Base-by-base conservation (phyloP, 139 green algal genomes). In the Microglena sp. region DNA sequence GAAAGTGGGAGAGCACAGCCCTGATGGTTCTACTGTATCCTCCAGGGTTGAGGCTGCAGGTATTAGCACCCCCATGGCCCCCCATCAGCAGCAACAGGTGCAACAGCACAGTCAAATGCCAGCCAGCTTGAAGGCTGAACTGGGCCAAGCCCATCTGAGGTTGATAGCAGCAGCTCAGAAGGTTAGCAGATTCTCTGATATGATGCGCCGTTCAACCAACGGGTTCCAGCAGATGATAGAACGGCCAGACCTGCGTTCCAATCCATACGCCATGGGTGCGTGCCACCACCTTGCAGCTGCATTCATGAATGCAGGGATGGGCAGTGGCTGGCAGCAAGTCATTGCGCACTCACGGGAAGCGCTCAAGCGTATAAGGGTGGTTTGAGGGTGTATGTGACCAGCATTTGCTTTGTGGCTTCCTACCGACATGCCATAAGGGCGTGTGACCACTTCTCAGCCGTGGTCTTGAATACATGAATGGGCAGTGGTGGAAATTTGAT, bases 251-350 rank as follows among this genome's bases (percentile, higher is more conserved):
- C 57, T 72, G 22, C 56, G 33, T 26, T 28, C 33, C 21, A 45
- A 72, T 43, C 66, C 66, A 58, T 33, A 67, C 22, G 57, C 57
- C 58, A 72, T 67, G 58, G 31, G 66, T 15, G 58, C 64, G 32
- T 66, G 44, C 44, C 43, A 67, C 44, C 66, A 72, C 33, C 40
- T 72, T 44, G 66, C 57, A 28, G 66, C 57, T 7, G 33, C 66
- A 5, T 67, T 57, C 58, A 60, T 67, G 56, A 57, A 72, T 50
- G 40, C 15, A 15, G 40, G 40, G 11, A 50, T 50, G 40, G 15
- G 11, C 11, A 15, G 15, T 15, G 15, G 40, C 40, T 50, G 11
- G 15, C 40, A 50, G 40, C 15, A n/a, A n/a, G n/a, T 50, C 11
- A 50, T 50, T 50, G 15, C 11, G 11, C 40, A 50, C 15, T 11